phyloP scores from a whole-genome alignment of 163 green algal genomes.

The Scenedesmus sp. region DNA sequence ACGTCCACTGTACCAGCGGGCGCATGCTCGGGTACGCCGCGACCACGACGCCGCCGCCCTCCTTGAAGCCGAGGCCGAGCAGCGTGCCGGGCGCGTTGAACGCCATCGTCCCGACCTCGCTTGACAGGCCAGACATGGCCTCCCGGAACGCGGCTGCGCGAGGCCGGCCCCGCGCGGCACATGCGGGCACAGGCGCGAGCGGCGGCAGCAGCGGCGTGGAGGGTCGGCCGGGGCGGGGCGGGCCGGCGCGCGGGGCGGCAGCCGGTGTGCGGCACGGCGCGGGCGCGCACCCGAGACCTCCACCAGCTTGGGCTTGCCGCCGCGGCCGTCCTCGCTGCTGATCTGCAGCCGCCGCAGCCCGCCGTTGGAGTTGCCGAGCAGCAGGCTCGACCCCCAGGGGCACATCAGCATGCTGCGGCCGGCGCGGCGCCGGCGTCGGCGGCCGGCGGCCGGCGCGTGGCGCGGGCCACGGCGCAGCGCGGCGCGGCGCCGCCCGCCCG shows the following conservation, averaged over 20 bases:
- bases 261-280: too few species aligned
- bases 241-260: too few species aligned
- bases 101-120: conserved; percentile 19
- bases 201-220: too few species aligned
- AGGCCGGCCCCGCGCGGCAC: too few species aligned
- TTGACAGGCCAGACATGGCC: neutral
- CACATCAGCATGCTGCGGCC: conserved; percentile 39
- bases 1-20: conserved; percentile 4
- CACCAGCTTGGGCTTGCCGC: conserved; percentile 8
- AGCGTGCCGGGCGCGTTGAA: conserved; percentile 29
- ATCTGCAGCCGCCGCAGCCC: conserved; percentile 45
- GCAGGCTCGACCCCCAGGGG: conserved; percentile 25
- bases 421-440: too few species aligned
- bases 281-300: conserved; percentile 38
- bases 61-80: conserved; percentile 36
- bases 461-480: too few species aligned
- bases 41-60: conserved; percentile 13
- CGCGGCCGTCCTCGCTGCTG: neutral
- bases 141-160: conserved; percentile 38
- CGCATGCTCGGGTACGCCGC: conserved; percentile 41
- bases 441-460: too few species aligned
- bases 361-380: conserved; percentile 35
- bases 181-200: too few species aligned
- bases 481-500: too few species aligned
- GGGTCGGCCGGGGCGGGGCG: too few species aligned